phyloP scores from a whole-genome alignment of 2,329 filamentous ascomycete species.

The Xylogone sp. region DNA sequence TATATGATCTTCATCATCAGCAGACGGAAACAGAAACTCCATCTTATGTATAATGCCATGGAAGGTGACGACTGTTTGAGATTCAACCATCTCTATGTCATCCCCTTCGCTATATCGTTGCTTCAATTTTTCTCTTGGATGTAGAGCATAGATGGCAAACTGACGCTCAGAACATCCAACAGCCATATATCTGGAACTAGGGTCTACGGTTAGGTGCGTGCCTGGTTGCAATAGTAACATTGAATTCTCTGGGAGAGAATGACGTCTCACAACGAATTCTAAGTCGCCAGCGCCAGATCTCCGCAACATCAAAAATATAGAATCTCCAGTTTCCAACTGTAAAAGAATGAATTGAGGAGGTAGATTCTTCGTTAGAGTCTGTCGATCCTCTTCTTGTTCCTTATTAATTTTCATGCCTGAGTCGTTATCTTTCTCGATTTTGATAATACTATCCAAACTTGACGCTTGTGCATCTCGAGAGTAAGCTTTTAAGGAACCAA shows the following conservation, averaged over 20 bases:
- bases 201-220: slow-evolving; percentile 72
- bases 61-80: slow-evolving; percentile 33
- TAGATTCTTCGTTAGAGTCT: slow-evolving; percentile 28
- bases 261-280: slow-evolving; percentile 48
- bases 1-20: slow-evolving; percentile 64
- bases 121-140: slow-evolving; percentile 48
- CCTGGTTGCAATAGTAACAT: slow-evolving; percentile 38
- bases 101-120: slow-evolving; percentile 41
- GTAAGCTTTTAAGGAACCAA: slow-evolving; percentile 52
- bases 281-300: slow-evolving; percentile 37
- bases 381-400: slow-evolving; percentile 6
- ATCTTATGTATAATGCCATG: slow-evolving; percentile 79
- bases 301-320: slow-evolving; percentile 72
- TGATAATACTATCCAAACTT: slow-evolving; percentile 22
- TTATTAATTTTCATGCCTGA: slow-evolving; percentile 31
- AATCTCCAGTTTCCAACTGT: slow-evolving; percentile 67
- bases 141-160: slow-evolving; percentile 70
- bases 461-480: slow-evolving; percentile 23
- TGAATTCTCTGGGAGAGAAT: slow-evolving; percentile 40
- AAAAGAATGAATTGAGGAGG: slow-evolving; percentile 82
- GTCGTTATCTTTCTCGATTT: slow-evolving; percentile 30
- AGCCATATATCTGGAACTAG: slow-evolving; percentile 64
- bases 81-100: slow-evolving; percentile 56
- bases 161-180: slow-evolving; percentile 67
- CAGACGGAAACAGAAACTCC: slow-evolving; percentile 74